A percentile compares a stretch with the other conserved stretches of the same genome.
These are phyloP conservation scores for Ceratobasidium theobromae DNA, from an alignment of 1,284 basidiomycete genomes.

Conservation along the genomic window DNA sequence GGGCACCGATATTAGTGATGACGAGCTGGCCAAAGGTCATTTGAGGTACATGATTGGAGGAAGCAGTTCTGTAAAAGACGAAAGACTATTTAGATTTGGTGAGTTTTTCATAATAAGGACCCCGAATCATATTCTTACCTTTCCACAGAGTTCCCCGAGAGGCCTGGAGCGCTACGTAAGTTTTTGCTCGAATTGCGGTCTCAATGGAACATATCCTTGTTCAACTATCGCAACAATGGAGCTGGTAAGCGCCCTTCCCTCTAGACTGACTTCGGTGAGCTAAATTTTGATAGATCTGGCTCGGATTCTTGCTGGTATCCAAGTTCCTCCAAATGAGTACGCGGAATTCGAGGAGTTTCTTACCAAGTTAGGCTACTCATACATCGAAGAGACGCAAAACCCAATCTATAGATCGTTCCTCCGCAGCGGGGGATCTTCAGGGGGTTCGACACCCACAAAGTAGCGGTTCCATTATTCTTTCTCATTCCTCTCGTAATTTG, in stretches of 20 bases:
- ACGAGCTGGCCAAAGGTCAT: constrained; percentile 96
- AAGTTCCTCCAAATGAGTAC: constrained; percentile 73
- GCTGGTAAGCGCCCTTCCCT: constrained; percentile 61
- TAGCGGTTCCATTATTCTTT: background rate
- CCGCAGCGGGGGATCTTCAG: constrained; percentile 25
- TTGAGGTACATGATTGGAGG: constrained; percentile 94
- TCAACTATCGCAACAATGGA: constrained; percentile 98
- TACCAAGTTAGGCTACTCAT: constrained; percentile 78
- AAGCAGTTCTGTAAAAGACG: constrained; percentile 70
- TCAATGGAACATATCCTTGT: constrained; percentile 94
- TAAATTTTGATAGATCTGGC: constrained; percentile 66
- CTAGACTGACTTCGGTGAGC: background rate
- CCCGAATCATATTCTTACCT: background rate
- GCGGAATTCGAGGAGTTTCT: constrained; percentile 75
- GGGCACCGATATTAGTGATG: constrained; percentile 86
- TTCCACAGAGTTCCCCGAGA: constrained; percentile 87
- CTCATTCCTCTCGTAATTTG: constrained; percentile 6
- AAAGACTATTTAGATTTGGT: constrained; percentile 94
- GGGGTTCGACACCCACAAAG: constrained; percentile 11
- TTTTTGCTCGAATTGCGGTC: constrained; percentile 82
- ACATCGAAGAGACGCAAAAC: constrained; percentile 93
- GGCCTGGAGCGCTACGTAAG: constrained; percentile 87
- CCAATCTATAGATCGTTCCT: constrained; percentile 81
- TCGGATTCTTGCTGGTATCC: constrained; percentile 90
- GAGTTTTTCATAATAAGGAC: background rate